Base-by-base conservation (phyloP, 257 asterid species). In the Lycium ferocissimum region DNA sequence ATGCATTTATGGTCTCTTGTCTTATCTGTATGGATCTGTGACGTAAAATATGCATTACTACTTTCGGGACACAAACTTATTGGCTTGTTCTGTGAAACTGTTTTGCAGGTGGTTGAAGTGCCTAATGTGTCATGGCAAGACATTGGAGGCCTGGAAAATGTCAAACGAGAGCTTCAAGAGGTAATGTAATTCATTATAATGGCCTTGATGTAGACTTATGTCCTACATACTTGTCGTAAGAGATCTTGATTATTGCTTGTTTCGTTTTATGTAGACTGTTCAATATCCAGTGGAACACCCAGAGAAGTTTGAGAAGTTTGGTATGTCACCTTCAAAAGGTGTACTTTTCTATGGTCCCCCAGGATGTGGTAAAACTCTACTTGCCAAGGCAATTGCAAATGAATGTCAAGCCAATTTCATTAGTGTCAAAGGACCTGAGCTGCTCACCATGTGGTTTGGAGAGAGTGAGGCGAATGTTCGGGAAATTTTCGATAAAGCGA, bases 361-460 rank as follows among this genome's bases (percentile, higher is more conserved):
- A 78, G 95, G 95, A 61, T 92, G 95, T 81, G 95, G 95, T 35
- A 92, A 92, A 89, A 92, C 95, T 66, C 84, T 92, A 59, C 90
- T 91, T 70, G 95, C 95, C 53, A 92, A 92, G 89, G 95, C 95
- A 66, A 92, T 92, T 86, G 95, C 95, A 51, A 92, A 91, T 85
- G 95, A 92, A 86, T 92, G 95, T 80, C 95, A 92, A 87, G 95
- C 93, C 83, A 92, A 92, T 83, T 92, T 92, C 86, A 92, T 92
- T 8, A 92, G 95, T 62, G 76, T 92, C 45, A 92, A 92, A 89
- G 95, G 95, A 26, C 95, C 93, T 84, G 95, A 92, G 83, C 84
- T 91, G 86, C 95, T 92, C 84, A 92, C 95, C 63, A 92, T 92
- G 95, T 92, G 95, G 95, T 92, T 92, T 85, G 95, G 95, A 63